Evolutionary conservation across 2,329 filamentous ascomycete genomes (phyloP), one percentile per base, ranked within the genome.

Genomic region (Aureobasidium sp.): DNA sequence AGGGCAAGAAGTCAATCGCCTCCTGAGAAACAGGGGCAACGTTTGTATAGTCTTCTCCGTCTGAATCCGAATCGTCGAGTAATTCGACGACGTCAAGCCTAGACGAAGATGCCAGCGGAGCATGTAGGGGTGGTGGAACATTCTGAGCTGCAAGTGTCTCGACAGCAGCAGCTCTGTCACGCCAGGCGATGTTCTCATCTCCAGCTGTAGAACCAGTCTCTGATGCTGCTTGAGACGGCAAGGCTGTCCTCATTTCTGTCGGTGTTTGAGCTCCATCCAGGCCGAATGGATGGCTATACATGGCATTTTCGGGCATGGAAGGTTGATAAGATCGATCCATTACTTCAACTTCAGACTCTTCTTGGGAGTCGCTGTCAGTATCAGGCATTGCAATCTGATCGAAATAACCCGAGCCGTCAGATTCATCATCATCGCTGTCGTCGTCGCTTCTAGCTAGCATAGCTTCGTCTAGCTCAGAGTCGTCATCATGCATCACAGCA

Each of bases 101-200:
- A n/a, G 57, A 51, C 17, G 57, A 51, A 17, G 25, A 25, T 5
- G 34, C 25, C 15, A 36, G 25, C 34, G 34, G 31, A 29, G 4
- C 45, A 42, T 41, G 15, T n/a, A 25, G 22, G 22, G 31, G 27
- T 72, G 67, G 61, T 69, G 65, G 6, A 31, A 14, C 42, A 68
- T 66, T 27, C 36, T 45, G n/a, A 7, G 11, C 36, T 29, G 31
- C 56, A 25, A 58, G 36, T 14, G 42, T 51, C 29, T 64, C 45
- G 5, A 63, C 29, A 37, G 61, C 63, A 52, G 37, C 49, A 59
- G 63, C 63, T 31, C 59, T 55, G 29, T 60, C 57, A 11, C 44
- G 44, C 57, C 57, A 60, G 8, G 57, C 57, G 17, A 51, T 51
- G 22, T 36, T 51, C 45, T 60, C 57, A 42, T 60, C 57, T 22